phyloP scores from a whole-genome alignment of 257 asterid species.

The Fraxinus anomala region DNA sequence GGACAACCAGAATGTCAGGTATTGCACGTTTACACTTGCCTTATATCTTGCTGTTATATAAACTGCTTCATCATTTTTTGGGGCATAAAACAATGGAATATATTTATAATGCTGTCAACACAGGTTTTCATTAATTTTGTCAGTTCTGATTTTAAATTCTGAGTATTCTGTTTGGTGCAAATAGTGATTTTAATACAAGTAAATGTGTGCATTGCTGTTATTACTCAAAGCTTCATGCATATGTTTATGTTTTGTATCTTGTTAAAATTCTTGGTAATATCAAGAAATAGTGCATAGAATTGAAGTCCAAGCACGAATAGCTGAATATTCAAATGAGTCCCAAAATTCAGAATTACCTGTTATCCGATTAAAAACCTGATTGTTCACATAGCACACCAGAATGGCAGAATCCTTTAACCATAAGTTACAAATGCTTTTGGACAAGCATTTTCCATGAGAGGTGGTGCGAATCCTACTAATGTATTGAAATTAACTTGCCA shows the following conservation, averaged over 20 bases:
- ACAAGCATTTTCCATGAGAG: not conserved
- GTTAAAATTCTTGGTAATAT: too few species aligned
- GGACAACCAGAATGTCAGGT: conserved; percentile 98
- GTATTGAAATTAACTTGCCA: not conserved
- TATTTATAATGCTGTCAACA: not conserved
- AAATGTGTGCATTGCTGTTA: too few species aligned
- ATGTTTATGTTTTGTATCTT: too few species aligned
- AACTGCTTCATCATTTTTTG: not conserved
- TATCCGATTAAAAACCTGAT: not conserved
- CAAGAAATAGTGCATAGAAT: not conserved
- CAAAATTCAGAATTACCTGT: too few species aligned
- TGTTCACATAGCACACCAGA: not conserved
- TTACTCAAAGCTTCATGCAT: too few species aligned
- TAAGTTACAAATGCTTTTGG: not conserved
- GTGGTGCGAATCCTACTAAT: not conserved
- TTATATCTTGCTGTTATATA: not conserved
- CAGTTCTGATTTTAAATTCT: too few species aligned
- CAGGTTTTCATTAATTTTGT: not conserved
- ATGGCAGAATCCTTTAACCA: not conserved
- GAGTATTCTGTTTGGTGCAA: too few species aligned
- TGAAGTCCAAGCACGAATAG: not conserved
- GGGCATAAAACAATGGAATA: not conserved
- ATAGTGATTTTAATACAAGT: too few species aligned
- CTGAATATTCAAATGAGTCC: not conserved
- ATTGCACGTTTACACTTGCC: conserved; percentile 19